A percentile compares a stretch with the other conserved stretches of the same genome.
Conservation (phyloP, 768 basidiomycete genomes). For the Phanerochaete carnosa region DNA sequence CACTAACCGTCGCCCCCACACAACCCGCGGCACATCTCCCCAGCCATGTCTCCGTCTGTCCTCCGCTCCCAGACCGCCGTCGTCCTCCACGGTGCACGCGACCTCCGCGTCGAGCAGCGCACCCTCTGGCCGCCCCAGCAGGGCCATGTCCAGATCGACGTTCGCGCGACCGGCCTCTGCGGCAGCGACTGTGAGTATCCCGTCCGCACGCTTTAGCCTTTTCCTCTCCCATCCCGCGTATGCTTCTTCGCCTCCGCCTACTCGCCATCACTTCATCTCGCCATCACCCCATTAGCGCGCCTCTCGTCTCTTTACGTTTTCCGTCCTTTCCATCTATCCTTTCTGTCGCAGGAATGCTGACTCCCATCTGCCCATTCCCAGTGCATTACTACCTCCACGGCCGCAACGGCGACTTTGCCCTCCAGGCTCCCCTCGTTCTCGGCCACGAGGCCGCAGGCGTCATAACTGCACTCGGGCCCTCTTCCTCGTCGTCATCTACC, state of each 20-base stretch:
- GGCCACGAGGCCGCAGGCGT: conserved; percentile 93
- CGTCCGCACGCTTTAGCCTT: no score
- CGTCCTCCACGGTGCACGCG: conserved; percentile 80
- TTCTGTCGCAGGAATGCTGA: neutral
- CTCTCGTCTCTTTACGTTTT: neutral
- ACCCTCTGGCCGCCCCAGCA: conserved; percentile 66
- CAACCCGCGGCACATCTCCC: neutral
- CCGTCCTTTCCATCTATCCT: neutral
- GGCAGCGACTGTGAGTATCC: conserved; percentile 69
- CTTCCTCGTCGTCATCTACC: conserved; percentile 39
- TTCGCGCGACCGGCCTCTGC: conserved; percentile 86
- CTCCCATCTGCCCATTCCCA: conserved; percentile 26
- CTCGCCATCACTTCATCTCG: conserved; percentile 10
- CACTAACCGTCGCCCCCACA: conserved; percentile 8
- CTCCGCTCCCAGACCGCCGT: conserved; percentile 62
- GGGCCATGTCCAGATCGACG: conserved; percentile 76
- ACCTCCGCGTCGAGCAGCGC: conserved; percentile 78
- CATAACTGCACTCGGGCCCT: conserved; percentile 75
- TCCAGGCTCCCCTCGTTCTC: conserved; percentile 83
- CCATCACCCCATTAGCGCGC: neutral
- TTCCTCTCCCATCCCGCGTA: conserved; percentile 7
- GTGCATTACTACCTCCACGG: conserved; percentile 91
- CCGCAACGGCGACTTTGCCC: conserved; percentile 88
- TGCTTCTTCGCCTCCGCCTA: neutral
- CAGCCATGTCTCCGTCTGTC: conserved; percentile 42